Base-by-base conservation (phyloP, 2,329 filamentous ascomycete species). In the Claviceps lovelessii region DNA sequence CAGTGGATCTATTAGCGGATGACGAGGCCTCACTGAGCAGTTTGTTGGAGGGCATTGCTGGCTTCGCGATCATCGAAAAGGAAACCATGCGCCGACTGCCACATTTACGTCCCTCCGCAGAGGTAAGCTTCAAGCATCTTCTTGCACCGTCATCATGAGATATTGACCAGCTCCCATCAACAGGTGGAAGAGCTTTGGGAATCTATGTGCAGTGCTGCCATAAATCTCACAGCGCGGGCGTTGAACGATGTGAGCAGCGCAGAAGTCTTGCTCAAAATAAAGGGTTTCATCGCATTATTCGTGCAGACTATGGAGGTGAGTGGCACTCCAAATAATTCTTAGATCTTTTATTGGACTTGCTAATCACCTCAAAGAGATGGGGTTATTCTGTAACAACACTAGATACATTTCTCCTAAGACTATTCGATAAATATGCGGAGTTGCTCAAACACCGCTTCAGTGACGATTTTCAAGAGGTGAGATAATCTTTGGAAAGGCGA, bases 161-260 rank as follows among this genome's bases (percentile, higher is more conserved):
- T 45, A 41, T 19, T 15, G 15, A 45, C 17, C 45, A 35, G 17
- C 17, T 33, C 9, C 45, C 7, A 23, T 15, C n/a, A 19, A 29
- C 58, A 90, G 86, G 83, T 96, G n/a, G 93, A 98, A 65, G 93
- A 97, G 69, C 74, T 98, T 2, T 98, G 93, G 93, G 91, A 97
- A 63, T 96, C 90, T 0, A 93, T 97, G 88, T 97, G 91, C 65
- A 88, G 90, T 64, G 84, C 85, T 48, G 85, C 88, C 0, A 89
- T 97, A 60, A 79, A 78, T 9, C 75, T 97, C 50, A 94, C 95
- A 58, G 84, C 85, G 0, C 88, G 85, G 61, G 85, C 88, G 0
- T 73, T 98, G 5, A 78, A 80, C 51, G 81, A 84, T 45, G 81
- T 98, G n/a, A 83, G 83, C 56, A 93, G 94, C 65, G 90, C 93